Evolutionary conservation across 345 rosid genomes (phyloP).

Genomic region (Turnera subulata): DNA sequence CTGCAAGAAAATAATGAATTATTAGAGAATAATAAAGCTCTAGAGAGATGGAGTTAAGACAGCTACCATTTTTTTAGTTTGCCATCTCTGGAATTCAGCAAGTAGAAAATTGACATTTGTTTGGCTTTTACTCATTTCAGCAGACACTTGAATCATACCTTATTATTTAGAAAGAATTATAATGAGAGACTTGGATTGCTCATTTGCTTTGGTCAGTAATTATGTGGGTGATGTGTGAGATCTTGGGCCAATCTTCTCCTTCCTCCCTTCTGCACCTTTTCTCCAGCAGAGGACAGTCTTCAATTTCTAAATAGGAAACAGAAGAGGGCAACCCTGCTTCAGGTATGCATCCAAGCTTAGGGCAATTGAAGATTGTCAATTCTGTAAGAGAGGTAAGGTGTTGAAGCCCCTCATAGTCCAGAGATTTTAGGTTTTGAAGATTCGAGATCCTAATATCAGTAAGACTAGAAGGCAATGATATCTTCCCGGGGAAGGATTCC

Average conservation of each 20-base stretch:
- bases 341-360: conserved; percentile 7
- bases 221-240: conserved; percentile 1
- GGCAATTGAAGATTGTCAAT: conserved; percentile 14
- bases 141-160: too few relatives aligned
- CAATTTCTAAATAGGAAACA: conserved; percentile 4
- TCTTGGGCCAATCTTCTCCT: conserved; percentile 9
- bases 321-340: conserved; percentile 11
- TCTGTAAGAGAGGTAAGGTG: conserved; percentile 12
- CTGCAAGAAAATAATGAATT: too few relatives aligned
- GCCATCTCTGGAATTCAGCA: too few relatives aligned
- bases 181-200: too few relatives aligned
- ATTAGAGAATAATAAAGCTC: too few relatives aligned
- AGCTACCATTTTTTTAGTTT: too few relatives aligned
- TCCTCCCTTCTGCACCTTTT: neutral
- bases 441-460: conserved; percentile 4
- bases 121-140: too few relatives aligned
- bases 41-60: too few relatives aligned
- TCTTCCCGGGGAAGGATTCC: conserved; percentile 16
- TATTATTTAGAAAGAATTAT: too few relatives aligned
- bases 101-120: too few relatives aligned
- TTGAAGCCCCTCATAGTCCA: conserved; percentile 13
- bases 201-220: too few relatives aligned
- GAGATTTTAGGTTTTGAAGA: conserved; percentile 5
- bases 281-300: conserved; percentile 10
- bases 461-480: conserved; percentile 1